Conservation (phyloP, 176 grass and related monocot species). For the Rhynchospora tenuis region DNA sequence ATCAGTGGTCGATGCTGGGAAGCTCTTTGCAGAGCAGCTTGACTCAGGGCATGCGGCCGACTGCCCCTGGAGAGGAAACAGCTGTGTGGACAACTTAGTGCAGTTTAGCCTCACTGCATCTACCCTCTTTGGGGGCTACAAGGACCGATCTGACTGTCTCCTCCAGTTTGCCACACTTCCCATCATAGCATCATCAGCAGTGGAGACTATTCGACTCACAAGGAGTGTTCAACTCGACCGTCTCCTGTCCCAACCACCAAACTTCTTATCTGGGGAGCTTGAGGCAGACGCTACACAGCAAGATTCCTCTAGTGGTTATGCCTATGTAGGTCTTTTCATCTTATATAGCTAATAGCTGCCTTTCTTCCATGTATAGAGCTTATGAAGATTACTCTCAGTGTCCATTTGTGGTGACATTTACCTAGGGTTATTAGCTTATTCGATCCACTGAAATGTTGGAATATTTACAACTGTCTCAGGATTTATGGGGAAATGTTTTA, state of each 20-base stretch:
- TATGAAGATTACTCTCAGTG: background rate
- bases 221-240: constrained; percentile 57
- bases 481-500: background rate
- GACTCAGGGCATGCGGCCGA: constrained; percentile 56
- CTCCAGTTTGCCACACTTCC: constrained; percentile 79
- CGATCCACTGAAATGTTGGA: background rate
- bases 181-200: constrained; percentile 70
- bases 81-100: constrained; percentile 83
- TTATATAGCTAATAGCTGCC: background rate
- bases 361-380: background rate
- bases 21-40: constrained; percentile 69
- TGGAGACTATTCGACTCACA: constrained; percentile 72
- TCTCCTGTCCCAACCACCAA: constrained; percentile 58
- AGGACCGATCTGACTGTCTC: constrained; percentile 90
- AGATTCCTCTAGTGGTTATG: constrained; percentile 52
- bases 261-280: constrained; percentile 62
- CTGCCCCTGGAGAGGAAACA: constrained; percentile 92
- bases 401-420: background rate
- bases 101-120: constrained; percentile 76
- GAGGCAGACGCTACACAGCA: constrained; percentile 47
- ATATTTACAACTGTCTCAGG: background rate
- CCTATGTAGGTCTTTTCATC: constrained; percentile 44
- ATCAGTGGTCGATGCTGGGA: constrained; percentile 61
- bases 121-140: constrained; percentile 80
- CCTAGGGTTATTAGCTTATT: background rate